Evolutionary conservation across 805 yeast genomes (phyloP).

Genomic region (Teunomyces pallodes): DNA sequence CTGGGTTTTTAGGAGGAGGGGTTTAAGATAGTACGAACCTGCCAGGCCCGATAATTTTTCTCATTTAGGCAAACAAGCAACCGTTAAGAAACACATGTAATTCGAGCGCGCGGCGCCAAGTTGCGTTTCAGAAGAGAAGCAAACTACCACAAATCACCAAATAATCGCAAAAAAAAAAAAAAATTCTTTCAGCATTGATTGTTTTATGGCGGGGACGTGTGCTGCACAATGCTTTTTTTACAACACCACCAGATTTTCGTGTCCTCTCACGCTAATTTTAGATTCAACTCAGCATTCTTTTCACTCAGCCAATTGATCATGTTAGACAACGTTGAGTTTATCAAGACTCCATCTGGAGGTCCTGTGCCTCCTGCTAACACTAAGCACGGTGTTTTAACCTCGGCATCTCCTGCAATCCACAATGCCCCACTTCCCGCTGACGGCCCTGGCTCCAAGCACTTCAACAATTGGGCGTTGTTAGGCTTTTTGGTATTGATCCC

Average conservation of each 20-base stretch:
- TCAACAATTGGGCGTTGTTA: slow-evolving; percentile 58
- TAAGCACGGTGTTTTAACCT: slow-evolving; percentile 36
- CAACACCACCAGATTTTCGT: background rate
- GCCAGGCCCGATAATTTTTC: too few species aligned
- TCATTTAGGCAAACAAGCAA: too few species aligned
- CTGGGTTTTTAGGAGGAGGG: too few species aligned
- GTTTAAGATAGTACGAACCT: too few species aligned
- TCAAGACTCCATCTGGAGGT: slow-evolving; percentile 56
- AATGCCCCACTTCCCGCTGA: slow-evolving; percentile 90
- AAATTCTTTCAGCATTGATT: too few species aligned
- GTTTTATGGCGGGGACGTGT: background rate
- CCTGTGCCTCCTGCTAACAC: slow-evolving; percentile 30
- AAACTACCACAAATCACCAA: background rate
- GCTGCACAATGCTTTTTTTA: background rate
- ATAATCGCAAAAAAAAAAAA: background rate
- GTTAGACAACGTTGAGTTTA: slow-evolving; percentile 49
- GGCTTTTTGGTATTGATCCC: slow-evolving; percentile 58
- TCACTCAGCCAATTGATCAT: slow-evolving; percentile 13
- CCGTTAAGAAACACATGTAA: too few species aligned
- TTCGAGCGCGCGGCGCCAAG: too few species aligned
- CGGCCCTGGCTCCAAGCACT: slow-evolving; percentile 80
- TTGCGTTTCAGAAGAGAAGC: background rate
- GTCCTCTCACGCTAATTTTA: background rate
- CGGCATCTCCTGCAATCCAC: slow-evolving; percentile 64
- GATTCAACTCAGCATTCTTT: background rate